Percentiles rank a stretch among this genome's conserved stretches.
Conservation (phyloP, 1,284 basidiomycete species). For the Anthracocystis setariae region DNA sequence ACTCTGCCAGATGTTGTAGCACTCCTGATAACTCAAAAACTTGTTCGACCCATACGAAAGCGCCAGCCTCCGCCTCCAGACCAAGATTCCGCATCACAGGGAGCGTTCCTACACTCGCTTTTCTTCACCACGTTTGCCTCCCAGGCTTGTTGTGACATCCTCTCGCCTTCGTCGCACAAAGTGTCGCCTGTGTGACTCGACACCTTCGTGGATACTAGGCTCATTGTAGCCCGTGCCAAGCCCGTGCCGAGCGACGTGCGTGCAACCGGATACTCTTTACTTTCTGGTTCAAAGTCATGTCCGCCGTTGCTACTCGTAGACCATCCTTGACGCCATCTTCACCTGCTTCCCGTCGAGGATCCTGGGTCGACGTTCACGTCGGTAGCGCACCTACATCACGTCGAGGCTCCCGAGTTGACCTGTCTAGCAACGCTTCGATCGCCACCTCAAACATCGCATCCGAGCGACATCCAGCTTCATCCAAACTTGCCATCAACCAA, state of each 20-base stretch:
- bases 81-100: too few relatives aligned
- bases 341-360: constrained; percentile 38
- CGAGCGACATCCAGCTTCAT: constrained; percentile 5
- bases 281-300: constrained; percentile 23
- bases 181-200: neutral
- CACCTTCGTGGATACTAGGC: neutral
- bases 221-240: neutral
- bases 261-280: neutral
- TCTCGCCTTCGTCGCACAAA: neutral
- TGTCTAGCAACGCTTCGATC: constrained; percentile 15
- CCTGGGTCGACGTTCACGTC: constrained; percentile 30
- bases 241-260: neutral
- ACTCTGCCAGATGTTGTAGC: too few relatives aligned
- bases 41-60: too few relatives aligned
- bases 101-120: too few relatives aligned
- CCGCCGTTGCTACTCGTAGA: constrained; percentile 28
- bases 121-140: too few relatives aligned
- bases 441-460: constrained; percentile 1
- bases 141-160: too few relatives aligned
- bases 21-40: too few relatives aligned
- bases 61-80: too few relatives aligned
- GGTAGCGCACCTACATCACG: constrained; percentile 25
- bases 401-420: constrained; percentile 33
- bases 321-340: constrained; percentile 40
- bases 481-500: constrained; percentile 31